These are phyloP conservation scores for Aspergillus carlsbadensis DNA, from an alignment of 495 filamentous ascomycete species.

Conservation along the genomic window DNA sequence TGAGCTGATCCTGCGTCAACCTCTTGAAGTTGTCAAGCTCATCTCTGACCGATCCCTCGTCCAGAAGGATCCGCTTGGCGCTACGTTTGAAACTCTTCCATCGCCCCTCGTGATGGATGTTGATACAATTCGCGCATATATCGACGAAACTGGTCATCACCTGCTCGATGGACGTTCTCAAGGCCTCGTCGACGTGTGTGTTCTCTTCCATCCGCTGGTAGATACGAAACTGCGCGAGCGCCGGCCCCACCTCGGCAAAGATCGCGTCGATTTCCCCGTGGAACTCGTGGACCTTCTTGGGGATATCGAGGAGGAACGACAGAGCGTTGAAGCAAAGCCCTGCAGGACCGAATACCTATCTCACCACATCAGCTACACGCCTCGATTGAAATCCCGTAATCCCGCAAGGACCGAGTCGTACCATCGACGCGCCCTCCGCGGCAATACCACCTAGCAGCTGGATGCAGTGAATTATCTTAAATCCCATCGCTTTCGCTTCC, in stretches of 20 bases:
- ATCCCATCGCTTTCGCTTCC: slow-evolving; percentile 11
- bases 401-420: too few species aligned
- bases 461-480: slow-evolving; percentile 23
- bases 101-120: slow-evolving; percentile 16
- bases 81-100: slow-evolving; percentile 21
- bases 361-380: background rate
- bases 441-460: slow-evolving; percentile 24
- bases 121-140: slow-evolving; percentile 23
- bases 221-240: slow-evolving; percentile 23
- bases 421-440: slow-evolving; percentile 21
- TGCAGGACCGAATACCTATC: slow-evolving; percentile 19
- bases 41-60: slow-evolving; percentile 12
- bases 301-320: slow-evolving; percentile 24
- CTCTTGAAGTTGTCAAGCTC: slow-evolving; percentile 14
- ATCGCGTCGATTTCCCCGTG: slow-evolving; percentile 23
- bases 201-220: slow-evolving; percentile 27
- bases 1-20: slow-evolving; percentile 12
- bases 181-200: slow-evolving; percentile 16
- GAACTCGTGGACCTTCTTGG: slow-evolving; percentile 22
- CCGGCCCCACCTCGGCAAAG: slow-evolving; percentile 22
- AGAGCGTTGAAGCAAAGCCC: slow-evolving; percentile 27
- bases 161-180: slow-evolving; percentile 19
- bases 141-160: slow-evolving; percentile 28
- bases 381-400: too few species aligned
- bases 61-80: slow-evolving; percentile 10